Evolutionary conservation across 306 rosid genomes (phyloP).

Genomic region (Prunus kanzakura): DNA sequence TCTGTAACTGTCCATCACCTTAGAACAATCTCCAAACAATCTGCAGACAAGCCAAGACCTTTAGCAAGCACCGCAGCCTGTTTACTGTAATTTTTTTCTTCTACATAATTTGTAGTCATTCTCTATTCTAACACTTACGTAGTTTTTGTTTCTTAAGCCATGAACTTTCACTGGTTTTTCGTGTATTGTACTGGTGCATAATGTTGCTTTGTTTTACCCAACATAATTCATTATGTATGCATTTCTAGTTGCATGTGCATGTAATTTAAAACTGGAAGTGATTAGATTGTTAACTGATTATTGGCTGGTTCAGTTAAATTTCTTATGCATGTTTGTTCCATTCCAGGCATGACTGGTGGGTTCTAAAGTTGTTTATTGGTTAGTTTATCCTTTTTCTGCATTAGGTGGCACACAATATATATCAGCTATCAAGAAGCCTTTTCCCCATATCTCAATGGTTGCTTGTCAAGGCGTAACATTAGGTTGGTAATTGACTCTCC

Average conservation of each 20-base stretch:
- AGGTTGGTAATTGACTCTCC: slow-evolving; percentile 41
- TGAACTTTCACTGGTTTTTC: neutral
- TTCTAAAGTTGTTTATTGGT: slow-evolving; percentile 22
- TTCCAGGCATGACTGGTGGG: neutral
- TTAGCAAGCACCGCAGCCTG: no score
- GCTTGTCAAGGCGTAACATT: slow-evolving; percentile 84
- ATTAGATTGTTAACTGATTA: neutral
- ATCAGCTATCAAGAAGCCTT: slow-evolving; percentile 77
- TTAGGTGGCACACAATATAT: slow-evolving; percentile 70
- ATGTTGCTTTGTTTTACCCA: neutral
- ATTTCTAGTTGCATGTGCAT: neutral
- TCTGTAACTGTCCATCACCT: no score
- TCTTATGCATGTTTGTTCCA: neutral
- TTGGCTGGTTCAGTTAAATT: neutral
- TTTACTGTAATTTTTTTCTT: neutral
- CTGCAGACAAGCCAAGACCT: no score
- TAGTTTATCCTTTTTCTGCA: slow-evolving; percentile 81
- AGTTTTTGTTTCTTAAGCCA: neutral
- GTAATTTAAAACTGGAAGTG: neutral
- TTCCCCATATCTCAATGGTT: slow-evolving; percentile 71
- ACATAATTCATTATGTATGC: neutral
- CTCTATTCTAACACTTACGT: neutral
- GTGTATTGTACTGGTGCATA: neutral
- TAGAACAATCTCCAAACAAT: no score
- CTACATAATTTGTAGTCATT: neutral